These are phyloP conservation scores for Trichocladium uniseriatum DNA, from an alignment of 495 filamentous ascomycete genomes.

Conservation along the genomic window DNA sequence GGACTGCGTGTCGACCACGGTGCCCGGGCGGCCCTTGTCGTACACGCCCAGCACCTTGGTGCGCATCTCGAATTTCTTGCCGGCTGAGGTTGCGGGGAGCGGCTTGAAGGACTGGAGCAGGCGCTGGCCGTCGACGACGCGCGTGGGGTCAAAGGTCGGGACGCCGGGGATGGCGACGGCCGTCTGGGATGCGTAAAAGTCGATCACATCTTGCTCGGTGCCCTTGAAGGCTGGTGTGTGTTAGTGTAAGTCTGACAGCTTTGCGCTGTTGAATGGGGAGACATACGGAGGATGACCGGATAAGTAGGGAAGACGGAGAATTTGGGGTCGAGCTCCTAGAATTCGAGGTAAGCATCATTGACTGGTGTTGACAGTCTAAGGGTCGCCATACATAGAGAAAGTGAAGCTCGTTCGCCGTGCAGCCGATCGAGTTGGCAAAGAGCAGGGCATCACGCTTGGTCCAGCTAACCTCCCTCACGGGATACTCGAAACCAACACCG, in stretches of 20 bases:
- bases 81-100: constrained; percentile 62
- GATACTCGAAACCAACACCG: constrained; percentile 73
- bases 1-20: constrained; percentile 72
- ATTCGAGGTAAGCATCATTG: constrained; percentile 8
- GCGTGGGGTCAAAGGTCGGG: constrained; percentile 63
- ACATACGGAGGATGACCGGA: constrained; percentile 67
- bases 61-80: constrained; percentile 65
- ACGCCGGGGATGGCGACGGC: constrained; percentile 60
- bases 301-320: constrained; percentile 86
- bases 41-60: constrained; percentile 79
- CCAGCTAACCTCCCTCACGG: constrained; percentile 64
- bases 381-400: constrained; percentile 64
- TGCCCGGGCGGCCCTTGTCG: constrained; percentile 81
- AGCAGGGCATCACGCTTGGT: constrained; percentile 77
- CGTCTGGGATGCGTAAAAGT: constrained; percentile 66
- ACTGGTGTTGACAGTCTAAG: neutral
- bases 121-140: constrained; percentile 80
- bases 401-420: constrained; percentile 75
- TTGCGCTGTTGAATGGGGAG: neutral
- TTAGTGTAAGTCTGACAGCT: neutral
- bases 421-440: constrained; percentile 81
- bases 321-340: constrained; percentile 68
- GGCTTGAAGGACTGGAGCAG: constrained; percentile 68
- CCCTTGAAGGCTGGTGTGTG: constrained; percentile 64
- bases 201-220: constrained; percentile 65